Conservation (phyloP, 148 eudicot genomes). For the Dysphania ambrosioides region DNA sequence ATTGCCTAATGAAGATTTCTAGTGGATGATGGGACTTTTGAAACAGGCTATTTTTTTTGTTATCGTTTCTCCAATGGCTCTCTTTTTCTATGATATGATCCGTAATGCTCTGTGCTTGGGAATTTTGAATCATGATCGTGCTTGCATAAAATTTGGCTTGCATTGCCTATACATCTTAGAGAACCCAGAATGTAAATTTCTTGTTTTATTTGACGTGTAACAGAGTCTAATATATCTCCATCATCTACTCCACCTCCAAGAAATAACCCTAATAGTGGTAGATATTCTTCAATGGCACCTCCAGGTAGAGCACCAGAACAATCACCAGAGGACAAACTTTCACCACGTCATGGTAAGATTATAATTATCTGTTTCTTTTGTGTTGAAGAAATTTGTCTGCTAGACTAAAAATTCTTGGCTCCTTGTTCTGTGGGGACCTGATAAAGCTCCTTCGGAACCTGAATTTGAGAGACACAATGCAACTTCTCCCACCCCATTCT, state of each 20-base stretch:
- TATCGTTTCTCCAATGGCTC: too few relatives aligned
- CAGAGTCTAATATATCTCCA: conserved; percentile 26
- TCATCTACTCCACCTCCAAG: conserved; percentile 31
- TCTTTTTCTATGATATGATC: background rate
- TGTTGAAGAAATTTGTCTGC: background rate
- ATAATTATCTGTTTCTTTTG: background rate
- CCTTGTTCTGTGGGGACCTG: conserved; percentile 2
- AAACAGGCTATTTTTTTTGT: too few relatives aligned
- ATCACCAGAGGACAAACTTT: conserved; percentile 22
- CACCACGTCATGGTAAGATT: conserved; percentile 26
- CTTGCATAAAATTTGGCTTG: background rate
- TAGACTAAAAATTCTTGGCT: background rate
- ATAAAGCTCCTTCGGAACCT: conserved; percentile 24
- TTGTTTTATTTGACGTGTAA: background rate
- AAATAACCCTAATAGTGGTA: conserved; percentile 17
- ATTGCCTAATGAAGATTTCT: too few relatives aligned
- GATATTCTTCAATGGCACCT: conserved; percentile 40
- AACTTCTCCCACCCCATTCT: conserved; percentile 28
- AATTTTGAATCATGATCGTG: background rate
- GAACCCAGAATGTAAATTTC: background rate
- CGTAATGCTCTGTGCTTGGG: background rate
- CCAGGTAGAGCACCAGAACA: conserved; percentile 38
- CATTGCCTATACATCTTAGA: background rate
- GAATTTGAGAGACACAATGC: conserved; percentile 18
- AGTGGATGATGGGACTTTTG: too few relatives aligned